Conservation (phyloP, 1,284 basidiomycete genomes). For the Mycena sp. region DNA sequence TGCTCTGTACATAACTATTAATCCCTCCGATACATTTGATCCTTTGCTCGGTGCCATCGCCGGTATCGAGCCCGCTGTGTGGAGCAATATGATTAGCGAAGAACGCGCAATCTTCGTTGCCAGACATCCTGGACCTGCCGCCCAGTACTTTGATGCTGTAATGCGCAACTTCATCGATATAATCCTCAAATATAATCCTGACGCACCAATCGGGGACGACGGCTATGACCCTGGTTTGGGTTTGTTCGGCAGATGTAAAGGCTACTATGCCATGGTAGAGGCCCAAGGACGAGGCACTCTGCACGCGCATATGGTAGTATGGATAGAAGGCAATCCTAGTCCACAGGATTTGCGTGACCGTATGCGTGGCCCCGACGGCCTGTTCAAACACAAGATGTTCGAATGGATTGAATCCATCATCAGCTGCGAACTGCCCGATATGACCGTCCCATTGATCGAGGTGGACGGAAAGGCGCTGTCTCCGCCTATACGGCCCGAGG, state of each 20-base stretch:
- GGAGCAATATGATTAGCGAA: not conserved
- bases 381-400: not conserved
- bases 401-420: not conserved
- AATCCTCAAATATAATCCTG: not conserved
- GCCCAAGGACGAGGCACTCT: conserved; percentile 31
- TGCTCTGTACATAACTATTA: not conserved
- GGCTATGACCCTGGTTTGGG: conserved; percentile 7
- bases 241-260: conserved; percentile 37
- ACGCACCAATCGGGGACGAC: not conserved
- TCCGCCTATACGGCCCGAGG: not conserved
- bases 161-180: not conserved
- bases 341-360: conserved; percentile 4
- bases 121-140: not conserved
- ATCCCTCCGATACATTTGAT: conserved; percentile 1
- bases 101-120: not conserved
- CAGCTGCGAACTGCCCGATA: not conserved
- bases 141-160: not conserved
- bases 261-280: conserved; percentile 39
- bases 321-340: conserved; percentile 32
- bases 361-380: not conserved
- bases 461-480: not conserved
- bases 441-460: not conserved
- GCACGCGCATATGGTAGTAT: conserved; percentile 37
- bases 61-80: not conserved
- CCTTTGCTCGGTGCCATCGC: conserved; percentile 1